phyloP scores from a whole-genome alignment of 1,284 basidiomycete genomes.

The Marasmius tenuissimus region DNA sequence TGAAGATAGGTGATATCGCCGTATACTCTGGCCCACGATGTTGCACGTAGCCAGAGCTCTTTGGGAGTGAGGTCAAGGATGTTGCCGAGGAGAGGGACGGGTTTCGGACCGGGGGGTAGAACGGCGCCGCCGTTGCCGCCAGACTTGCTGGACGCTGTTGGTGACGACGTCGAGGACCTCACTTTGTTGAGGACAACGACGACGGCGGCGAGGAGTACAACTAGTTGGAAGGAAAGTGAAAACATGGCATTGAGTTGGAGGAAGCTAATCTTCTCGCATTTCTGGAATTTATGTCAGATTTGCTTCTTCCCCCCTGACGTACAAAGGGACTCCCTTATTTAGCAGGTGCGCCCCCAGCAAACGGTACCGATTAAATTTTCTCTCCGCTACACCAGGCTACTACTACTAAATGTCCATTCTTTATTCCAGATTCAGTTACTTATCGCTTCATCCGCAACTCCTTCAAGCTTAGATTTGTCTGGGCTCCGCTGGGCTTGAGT shows the following conservation, averaged over 20 bases:
- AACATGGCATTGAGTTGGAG: background rate
- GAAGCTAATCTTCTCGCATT: background rate
- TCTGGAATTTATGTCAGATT: background rate
- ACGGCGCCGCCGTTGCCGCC: background rate
- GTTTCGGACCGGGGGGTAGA: slow-evolving; percentile 67
- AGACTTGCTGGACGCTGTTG: slow-evolving; percentile 1
- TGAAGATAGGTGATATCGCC: slow-evolving; percentile 65
- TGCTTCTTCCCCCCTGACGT: background rate
- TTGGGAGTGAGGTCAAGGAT: slow-evolving; percentile 56
- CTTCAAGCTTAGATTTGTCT: too few species aligned
- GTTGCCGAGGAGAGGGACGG: slow-evolving; percentile 64
- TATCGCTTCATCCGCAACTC: background rate
- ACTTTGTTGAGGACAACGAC: background rate
- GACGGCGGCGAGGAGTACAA: background rate
- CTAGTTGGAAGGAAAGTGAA: background rate
- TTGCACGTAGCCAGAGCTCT: slow-evolving; percentile 54
- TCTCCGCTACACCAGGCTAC: background rate
- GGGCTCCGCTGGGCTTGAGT: too few species aligned
- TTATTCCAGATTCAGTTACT: background rate
- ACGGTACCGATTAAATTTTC: background rate
- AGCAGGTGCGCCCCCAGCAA: background rate
- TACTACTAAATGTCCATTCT: background rate
- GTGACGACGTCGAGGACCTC: background rate
- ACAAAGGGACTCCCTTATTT: background rate
- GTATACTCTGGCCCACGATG: slow-evolving; percentile 48